These are phyloP conservation scores for Globisporangium splendens DNA, from an alignment of 352 stramenopile species.

Conservation along the genomic window DNA sequence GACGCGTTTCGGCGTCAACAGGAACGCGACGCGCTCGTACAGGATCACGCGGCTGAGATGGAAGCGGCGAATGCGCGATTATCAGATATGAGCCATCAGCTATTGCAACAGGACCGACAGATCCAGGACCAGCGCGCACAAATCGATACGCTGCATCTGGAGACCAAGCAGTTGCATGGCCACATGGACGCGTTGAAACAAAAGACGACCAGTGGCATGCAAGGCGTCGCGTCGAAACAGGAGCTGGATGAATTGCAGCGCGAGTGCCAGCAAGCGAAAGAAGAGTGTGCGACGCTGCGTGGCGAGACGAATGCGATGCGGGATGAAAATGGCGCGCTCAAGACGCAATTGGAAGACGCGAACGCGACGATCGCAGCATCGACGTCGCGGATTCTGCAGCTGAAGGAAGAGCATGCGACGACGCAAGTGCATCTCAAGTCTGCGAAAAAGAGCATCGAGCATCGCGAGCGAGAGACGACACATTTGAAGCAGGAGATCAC, in stretches of 20 bases:
- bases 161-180: constrained; percentile 30
- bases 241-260: constrained; percentile 23
- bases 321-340: constrained; percentile 35
- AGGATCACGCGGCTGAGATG: constrained; percentile 9
- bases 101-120: constrained; percentile 18
- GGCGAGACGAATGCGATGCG: constrained; percentile 55
- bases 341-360: constrained; percentile 35
- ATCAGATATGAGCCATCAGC: constrained; percentile 3
- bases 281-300: constrained; percentile 36
- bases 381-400: constrained; percentile 56
- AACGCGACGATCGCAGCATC: constrained; percentile 26
- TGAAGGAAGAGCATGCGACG: constrained; percentile 57
- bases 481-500: constrained; percentile 45
- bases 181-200: constrained; percentile 22
- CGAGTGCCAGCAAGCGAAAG: constrained; percentile 24
- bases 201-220: constrained; percentile 11
- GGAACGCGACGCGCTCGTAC: not conserved
- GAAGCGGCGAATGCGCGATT: constrained; percentile 11
- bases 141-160: constrained; percentile 13
- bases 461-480: constrained; percentile 30
- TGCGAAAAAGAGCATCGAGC: constrained; percentile 25
- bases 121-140: constrained; percentile 22
- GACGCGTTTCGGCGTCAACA: not conserved
- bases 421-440: constrained; percentile 41
- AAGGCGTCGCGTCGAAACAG: constrained; percentile 12